Conservation (phyloP, 148 eudicot genomes). For the Bassia scoparia region DNA sequence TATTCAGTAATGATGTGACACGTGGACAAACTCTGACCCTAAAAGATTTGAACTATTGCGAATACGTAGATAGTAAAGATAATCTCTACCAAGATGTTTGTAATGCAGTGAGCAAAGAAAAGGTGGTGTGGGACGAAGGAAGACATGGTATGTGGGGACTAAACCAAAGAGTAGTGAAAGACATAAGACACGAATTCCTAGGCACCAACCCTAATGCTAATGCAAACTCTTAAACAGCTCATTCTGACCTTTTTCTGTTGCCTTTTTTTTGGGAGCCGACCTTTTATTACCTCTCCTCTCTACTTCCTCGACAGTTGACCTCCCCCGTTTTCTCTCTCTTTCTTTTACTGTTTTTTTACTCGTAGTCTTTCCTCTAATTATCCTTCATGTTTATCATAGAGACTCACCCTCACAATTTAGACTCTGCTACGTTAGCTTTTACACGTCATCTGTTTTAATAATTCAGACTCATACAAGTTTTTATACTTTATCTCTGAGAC, state of each 20-base stretch:
- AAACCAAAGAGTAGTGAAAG: not conserved
- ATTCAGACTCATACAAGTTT: too few species aligned
- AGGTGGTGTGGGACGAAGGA: not conserved
- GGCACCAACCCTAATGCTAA: conserved; percentile 25
- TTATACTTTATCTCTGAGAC: too few species aligned
- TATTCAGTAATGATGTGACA: too few species aligned
- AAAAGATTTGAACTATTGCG: too few species aligned
- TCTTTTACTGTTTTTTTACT: not conserved
- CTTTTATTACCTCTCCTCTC: not conserved
- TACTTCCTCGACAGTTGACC: not conserved
- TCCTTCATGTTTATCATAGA: too few species aligned
- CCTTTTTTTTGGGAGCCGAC: conserved; percentile 18
- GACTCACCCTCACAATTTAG: too few species aligned
- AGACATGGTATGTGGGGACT: not conserved
- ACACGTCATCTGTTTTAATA: too few species aligned
- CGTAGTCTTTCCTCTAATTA: not conserved
- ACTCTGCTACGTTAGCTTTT: too few species aligned
- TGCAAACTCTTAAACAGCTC: conserved; percentile 24
- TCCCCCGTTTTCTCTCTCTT: not conserved
- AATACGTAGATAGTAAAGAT: too few species aligned
- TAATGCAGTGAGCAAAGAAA: conserved; percentile 3
- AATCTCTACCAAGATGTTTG: not conserved
- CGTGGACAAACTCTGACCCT: too few species aligned
- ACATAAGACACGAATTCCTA: conserved; percentile 20
- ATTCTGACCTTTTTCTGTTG: conserved; percentile 21